phyloP scores from a whole-genome alignment of 257 asterid genomes.

The Solanum paucissectum region DNA sequence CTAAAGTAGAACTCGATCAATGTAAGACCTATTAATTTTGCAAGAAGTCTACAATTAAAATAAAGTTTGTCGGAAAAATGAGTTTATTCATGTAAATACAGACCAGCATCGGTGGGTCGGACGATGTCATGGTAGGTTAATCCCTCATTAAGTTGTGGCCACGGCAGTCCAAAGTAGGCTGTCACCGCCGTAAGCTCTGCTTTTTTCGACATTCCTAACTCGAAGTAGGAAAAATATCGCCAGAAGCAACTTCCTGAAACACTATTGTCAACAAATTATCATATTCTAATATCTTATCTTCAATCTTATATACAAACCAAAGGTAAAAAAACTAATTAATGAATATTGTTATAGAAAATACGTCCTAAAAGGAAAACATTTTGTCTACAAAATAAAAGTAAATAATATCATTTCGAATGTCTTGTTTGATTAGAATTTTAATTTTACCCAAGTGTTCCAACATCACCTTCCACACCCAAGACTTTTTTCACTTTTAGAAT shows the following conservation, averaged over 20 bases:
- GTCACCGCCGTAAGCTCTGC: background rate
- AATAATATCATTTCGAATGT: background rate
- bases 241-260: background rate
- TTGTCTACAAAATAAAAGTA: background rate
- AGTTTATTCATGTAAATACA: background rate
- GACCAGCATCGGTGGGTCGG: slow-evolving; percentile 52
- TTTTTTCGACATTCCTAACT: slow-evolving; percentile 1
- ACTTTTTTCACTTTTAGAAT: background rate
- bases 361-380: background rate
- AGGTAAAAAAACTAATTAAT: background rate
- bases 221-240: background rate
- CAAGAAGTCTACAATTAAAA: background rate
- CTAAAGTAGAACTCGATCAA: slow-evolving; percentile 61
- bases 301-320: background rate
- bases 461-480: background rate
- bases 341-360: background rate
- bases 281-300: background rate
- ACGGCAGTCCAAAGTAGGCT: slow-evolving; percentile 45
- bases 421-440: background rate
- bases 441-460: background rate
- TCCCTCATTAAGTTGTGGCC: slow-evolving; percentile 82
- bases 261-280: background rate
- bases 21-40: slow-evolving; percentile 34
- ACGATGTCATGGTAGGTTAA: slow-evolving; percentile 50
- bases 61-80: background rate